Percentiles rank a stretch among this genome's conserved stretches.
Conservation (phyloP, 2,329 filamentous ascomycete species). For the Fusarium sarcochroum region DNA sequence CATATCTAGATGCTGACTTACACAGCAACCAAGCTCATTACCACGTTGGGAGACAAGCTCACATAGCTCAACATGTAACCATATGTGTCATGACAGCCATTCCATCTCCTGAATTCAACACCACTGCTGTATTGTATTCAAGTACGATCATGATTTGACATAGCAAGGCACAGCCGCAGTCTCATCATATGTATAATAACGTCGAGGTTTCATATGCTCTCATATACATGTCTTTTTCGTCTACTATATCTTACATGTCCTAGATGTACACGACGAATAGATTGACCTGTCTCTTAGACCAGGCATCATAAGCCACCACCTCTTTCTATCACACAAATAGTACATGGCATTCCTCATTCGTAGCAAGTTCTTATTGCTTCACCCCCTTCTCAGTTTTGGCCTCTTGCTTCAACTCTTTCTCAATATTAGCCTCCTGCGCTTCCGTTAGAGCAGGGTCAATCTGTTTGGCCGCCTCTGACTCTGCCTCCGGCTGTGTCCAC, state of each 20-base stretch:
- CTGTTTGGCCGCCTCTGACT: slow-evolving; percentile 35
- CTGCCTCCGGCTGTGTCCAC: slow-evolving; percentile 45
- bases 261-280: slow-evolving; percentile 46
- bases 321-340: slow-evolving; percentile 21
- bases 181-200: neutral
- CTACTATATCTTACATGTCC: slow-evolving; percentile 47
- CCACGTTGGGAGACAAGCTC: neutral
- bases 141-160: neutral
- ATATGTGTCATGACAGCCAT: neutral
- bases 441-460: slow-evolving; percentile 30
- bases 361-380: slow-evolving; percentile 25
- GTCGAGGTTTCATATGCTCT: slow-evolving; percentile 7
- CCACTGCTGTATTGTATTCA: neutral
- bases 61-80: neutral
- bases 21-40: neutral
- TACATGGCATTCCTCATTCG: slow-evolving; percentile 28
- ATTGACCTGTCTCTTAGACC: slow-evolving; percentile 12
- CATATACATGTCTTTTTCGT: slow-evolving; percentile 28
- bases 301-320: slow-evolving; percentile 10
- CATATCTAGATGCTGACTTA: slow-evolving; percentile 15
- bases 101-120: neutral
- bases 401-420: slow-evolving; percentile 39
- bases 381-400: slow-evolving; percentile 25
- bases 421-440: slow-evolving; percentile 35
- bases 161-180: neutral